Percentiles rank a stretch among this genome's conserved stretches.
Conservation (phyloP, 768 basidiomycete species). For the Leccinum disarticulatum region DNA sequence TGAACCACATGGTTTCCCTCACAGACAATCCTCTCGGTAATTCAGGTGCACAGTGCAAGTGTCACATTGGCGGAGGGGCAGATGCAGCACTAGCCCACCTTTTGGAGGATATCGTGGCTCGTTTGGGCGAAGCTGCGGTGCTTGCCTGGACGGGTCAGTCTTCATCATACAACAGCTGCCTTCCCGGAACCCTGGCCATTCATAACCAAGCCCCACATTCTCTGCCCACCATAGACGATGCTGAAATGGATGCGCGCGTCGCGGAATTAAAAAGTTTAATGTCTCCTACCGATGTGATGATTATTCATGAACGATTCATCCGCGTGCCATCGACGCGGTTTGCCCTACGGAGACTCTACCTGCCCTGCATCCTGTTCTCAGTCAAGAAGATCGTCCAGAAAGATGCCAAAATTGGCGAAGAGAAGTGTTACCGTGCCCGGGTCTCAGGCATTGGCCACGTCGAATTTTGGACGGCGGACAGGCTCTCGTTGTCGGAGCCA, state of each 20-base stretch:
- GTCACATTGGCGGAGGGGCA: neutral
- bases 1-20: slow-evolving; percentile 3
- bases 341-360: neutral
- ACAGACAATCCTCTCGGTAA: neutral
- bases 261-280: neutral
- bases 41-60: neutral
- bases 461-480: slow-evolving; percentile 2
- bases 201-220: neutral
- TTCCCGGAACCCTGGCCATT: neutral
- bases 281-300: neutral
- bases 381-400: slow-evolving; percentile 2
- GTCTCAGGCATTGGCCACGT: slow-evolving; percentile 4
- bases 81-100: slow-evolving; percentile 10
- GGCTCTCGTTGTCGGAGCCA: neutral
- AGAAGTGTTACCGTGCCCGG: neutral
- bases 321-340: neutral
- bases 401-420: neutral
- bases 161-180: slow-evolving; percentile 15
- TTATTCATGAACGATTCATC: neutral
- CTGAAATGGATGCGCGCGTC: neutral
- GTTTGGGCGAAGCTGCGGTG: slow-evolving; percentile 3
- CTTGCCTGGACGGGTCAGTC: slow-evolving; percentile 13
- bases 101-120: slow-evolving; percentile 10
- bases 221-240: neutral
- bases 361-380: slow-evolving; percentile 12